A percentile compares a stretch with the other conserved stretches of the same genome.
Evolutionary conservation across 805 yeast species (phyloP).

Genomic region (Ogataea pignaliae): DNA sequence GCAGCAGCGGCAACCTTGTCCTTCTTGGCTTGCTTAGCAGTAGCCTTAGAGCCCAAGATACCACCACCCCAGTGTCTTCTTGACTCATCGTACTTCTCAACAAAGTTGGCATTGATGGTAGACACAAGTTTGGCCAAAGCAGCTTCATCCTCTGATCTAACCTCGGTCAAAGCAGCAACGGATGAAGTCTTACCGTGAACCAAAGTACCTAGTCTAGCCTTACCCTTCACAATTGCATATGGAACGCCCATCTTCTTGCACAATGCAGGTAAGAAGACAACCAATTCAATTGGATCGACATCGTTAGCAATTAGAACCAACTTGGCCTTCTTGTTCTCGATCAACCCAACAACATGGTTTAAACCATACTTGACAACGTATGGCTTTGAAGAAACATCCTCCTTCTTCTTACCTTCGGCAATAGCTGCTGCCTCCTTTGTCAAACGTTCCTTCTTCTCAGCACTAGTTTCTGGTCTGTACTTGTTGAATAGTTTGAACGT

Average conservation of each 20-base stretch:
- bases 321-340: slow-evolving; percentile 98
- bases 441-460: slow-evolving; percentile 98
- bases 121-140: slow-evolving; percentile 90
- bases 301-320: slow-evolving; percentile 97
- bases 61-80: slow-evolving; percentile 99
- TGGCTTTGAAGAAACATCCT: slow-evolving; percentile 96
- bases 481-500: slow-evolving; percentile 96
- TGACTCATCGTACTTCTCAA: slow-evolving; percentile 89
- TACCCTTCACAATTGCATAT: slow-evolving; percentile 96
- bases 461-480: slow-evolving; percentile 96
- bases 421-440: slow-evolving; percentile 98
- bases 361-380: slow-evolving; percentile 96
- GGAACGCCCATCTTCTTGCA: slow-evolving; percentile 99
- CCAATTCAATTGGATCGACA: slow-evolving; percentile 98
- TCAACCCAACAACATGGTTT: slow-evolving; percentile 95
- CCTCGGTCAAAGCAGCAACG: slow-evolving; percentile 96
- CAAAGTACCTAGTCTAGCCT: slow-evolving; percentile 96
- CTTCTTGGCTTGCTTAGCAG: slow-evolving; percentile 76
- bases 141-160: slow-evolving; percentile 89
- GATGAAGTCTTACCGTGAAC: slow-evolving; percentile 98
- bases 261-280: slow-evolving; percentile 95
- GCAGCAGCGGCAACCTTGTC: slow-evolving; percentile 59
- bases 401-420: slow-evolving; percentile 96
- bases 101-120: slow-evolving; percentile 89
- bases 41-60: slow-evolving; percentile 91